Conservation (phyloP, 108 stramenopile genomes). For the Nitzschia sp. region DNA sequence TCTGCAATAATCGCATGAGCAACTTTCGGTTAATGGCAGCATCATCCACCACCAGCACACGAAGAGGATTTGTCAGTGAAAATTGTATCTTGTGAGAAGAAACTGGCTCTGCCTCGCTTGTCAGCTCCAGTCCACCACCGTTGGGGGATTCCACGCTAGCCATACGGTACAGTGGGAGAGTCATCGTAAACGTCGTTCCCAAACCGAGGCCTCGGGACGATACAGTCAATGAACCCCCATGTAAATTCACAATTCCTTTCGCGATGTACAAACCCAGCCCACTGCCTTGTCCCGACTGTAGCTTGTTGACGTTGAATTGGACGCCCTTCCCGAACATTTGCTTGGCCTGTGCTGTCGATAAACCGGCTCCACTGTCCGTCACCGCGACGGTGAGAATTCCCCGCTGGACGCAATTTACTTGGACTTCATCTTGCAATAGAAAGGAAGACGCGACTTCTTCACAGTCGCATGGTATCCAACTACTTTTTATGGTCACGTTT, state of each 20-base stretch:
- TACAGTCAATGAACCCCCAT: constrained; percentile 44
- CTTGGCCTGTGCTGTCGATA: constrained; percentile 43
- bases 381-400: constrained; percentile 42
- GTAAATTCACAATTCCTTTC: constrained; percentile 61
- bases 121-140: neutral
- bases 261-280: constrained; percentile 71
- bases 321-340: constrained; percentile 54
- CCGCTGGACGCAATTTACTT: neutral
- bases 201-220: constrained; percentile 46
- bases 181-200: constrained; percentile 50
- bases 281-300: constrained; percentile 65
- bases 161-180: constrained; percentile 25
- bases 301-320: constrained; percentile 64
- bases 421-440: neutral
- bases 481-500: neutral
- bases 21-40: constrained; percentile 42
- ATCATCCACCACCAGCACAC: constrained; percentile 38
- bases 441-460: neutral
- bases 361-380: constrained; percentile 58
- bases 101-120: neutral
- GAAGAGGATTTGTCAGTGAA: neutral
- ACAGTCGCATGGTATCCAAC: neutral
- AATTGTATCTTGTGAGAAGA: neutral
- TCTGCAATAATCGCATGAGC: constrained; percentile 32
- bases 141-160: neutral